Evolutionary conservation across 495 filamentous ascomycete species (phyloP).

Genomic region (Aspergillus panamensis): DNA sequence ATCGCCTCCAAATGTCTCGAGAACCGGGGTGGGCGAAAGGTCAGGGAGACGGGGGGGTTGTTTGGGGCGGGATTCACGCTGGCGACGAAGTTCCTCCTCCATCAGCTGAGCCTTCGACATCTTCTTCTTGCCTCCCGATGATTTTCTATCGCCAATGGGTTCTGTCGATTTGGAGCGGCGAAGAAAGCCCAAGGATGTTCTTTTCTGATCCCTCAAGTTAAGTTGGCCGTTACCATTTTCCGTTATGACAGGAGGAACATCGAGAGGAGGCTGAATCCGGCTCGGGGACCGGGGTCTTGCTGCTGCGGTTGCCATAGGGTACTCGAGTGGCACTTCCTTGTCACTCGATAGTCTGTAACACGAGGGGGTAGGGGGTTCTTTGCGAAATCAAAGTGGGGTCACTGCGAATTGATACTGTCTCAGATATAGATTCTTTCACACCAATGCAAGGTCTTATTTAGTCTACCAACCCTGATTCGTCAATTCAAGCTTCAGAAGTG

Average conservation of each 20-base stretch:
- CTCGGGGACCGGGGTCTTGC: constrained; percentile 25
- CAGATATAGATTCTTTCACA: constrained; percentile 23
- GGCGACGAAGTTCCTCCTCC: constrained; percentile 65
- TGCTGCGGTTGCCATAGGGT: constrained; percentile 28
- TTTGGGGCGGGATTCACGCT: constrained; percentile 63
- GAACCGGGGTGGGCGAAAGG: constrained; percentile 59
- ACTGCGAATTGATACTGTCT: constrained; percentile 24
- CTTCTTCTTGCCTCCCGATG: constrained; percentile 63
- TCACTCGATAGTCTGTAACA: constrained; percentile 23
- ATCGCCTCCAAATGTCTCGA: constrained; percentile 72
- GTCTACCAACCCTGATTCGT: constrained; percentile 6
- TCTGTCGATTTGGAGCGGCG: constrained; percentile 78
- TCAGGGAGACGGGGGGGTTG: constrained; percentile 78
- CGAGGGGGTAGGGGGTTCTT: constrained; percentile 13
- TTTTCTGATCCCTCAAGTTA: constrained; percentile 25
- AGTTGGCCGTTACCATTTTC: constrained; percentile 29
- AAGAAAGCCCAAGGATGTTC: constrained; percentile 59
- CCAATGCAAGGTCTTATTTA: constrained; percentile 6
- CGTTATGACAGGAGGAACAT: constrained; percentile 19
- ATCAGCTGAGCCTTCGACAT: constrained; percentile 51
- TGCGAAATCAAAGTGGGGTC: constrained; percentile 22
- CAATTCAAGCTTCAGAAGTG: constrained; percentile 8
- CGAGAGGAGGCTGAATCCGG: constrained; percentile 19
- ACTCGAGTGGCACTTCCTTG: constrained; percentile 16
- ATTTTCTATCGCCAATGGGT: constrained; percentile 42